Conservation (phyloP, 805 yeast genomes). For the Ogataea neopini region DNA sequence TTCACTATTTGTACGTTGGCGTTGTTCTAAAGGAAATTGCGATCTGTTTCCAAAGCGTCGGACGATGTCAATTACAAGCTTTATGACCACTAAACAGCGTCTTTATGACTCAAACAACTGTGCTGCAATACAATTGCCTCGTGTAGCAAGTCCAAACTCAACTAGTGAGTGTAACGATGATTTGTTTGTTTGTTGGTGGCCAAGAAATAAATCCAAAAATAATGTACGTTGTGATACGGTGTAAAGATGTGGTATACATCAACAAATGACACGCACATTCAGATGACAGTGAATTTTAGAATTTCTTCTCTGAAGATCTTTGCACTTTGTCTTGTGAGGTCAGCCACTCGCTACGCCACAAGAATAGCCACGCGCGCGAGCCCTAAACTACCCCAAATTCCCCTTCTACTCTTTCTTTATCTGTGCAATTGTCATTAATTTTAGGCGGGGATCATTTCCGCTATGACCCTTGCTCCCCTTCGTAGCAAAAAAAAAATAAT, state of each 20-base stretch:
- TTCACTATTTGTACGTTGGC: not conserved
- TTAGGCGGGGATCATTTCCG: conserved; percentile 1
- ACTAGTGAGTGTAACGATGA: not conserved
- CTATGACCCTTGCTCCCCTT: conserved; percentile 3
- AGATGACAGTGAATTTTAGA: not conserved
- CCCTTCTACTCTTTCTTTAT: not conserved
- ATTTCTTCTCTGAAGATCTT: too few relatives aligned
- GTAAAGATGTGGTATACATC: not conserved
- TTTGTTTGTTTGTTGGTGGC: conserved; percentile 6
- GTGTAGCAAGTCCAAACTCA: not conserved
- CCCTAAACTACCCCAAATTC: not conserved
- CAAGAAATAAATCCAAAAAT: not conserved
- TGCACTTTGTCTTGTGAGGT: too few relatives aligned
- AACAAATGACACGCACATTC: too few relatives aligned
- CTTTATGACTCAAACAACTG: not conserved
- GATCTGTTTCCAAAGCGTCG: not conserved
- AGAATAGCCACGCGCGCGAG: conserved; percentile 1
- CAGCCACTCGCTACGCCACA: too few relatives aligned
- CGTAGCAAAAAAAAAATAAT: not conserved
- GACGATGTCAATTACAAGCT: not conserved
- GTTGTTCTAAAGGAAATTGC: not conserved
- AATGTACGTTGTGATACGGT: not conserved
- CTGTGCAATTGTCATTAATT: not conserved
- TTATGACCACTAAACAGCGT: not conserved
- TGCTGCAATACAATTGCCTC: not conserved